Base-by-base conservation (phyloP, 2,329 filamentous ascomycete genomes). In the Exophiala dermatitidis region DNA sequence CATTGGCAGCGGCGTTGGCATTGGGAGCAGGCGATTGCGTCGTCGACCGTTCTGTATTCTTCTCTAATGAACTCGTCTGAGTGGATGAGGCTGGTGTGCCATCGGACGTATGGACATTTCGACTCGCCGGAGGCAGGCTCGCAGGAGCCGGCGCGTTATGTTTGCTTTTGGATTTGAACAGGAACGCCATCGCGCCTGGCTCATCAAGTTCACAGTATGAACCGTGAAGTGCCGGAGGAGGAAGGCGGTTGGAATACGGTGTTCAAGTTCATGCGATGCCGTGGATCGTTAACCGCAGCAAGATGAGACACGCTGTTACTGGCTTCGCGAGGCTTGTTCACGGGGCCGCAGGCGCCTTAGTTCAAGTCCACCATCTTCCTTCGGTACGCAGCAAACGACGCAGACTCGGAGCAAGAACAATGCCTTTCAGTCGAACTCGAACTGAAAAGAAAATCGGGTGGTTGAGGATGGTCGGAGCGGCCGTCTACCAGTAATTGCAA, bases 161-260 rank as follows among this genome's bases (percentile, higher is more conserved):
- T 29, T 45, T 41, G 38, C 85, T 83, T 66, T 81, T 79, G 72
- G 88, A 89, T 73, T 89, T 90, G 76, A 90, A 90, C 58, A 90
- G 78, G 71, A 90, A 90, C 62, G 86, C 83, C 86, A 90, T 90
- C 31, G 42, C 51, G 34, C 32, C 41, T 36, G 48, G 34, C 34
- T 50, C 47, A 40, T 40, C 32, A 12, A 38, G 28, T 12, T 10
- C 19, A n/a, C 12, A 6, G 31, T 19, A 19, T 19, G 19, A 19
- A 19, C 19, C 19, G 19, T 19, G 38, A 41, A 26, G 42, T 26
- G 38, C 38, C 28, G 38, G 28, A 26, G 28, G 38, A 9, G 38
- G 12, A 10, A 43, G 32, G 38, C 41, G 32, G 36, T 37, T 38
- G 26, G 44, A 28, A 28, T n/a, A 45, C 8, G 44, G 8, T 36